These are phyloP conservation scores for Cryphonectria parasitica DNA, from an alignment of 2,329 filamentous ascomycete genomes.

Conservation along the genomic window DNA sequence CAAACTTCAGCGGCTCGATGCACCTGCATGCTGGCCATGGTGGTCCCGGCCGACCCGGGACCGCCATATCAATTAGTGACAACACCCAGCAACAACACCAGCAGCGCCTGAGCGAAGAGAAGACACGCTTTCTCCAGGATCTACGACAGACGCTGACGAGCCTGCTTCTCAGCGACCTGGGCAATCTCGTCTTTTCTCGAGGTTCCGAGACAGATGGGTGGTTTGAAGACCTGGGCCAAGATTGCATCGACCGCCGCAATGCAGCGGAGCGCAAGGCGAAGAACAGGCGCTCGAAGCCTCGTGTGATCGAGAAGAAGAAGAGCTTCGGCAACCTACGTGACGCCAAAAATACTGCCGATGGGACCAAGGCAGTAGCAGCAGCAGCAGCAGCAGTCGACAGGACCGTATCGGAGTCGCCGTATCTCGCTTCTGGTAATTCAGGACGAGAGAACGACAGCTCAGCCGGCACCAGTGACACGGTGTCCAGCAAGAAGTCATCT, in stretches of 20 bases:
- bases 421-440: not conserved
- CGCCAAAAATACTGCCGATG: conserved; percentile 47
- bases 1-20: conserved; percentile 57
- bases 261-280: conserved; percentile 54
- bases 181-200: conserved; percentile 80
- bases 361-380: conserved; percentile 39
- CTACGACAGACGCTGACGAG: conserved; percentile 81
- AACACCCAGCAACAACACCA: conserved; percentile 68
- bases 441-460: conserved; percentile 44
- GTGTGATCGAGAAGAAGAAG: conserved; percentile 66
- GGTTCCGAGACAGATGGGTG: conserved; percentile 93
- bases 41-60: conserved; percentile 60
- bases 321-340: conserved; percentile 68
- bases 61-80: conserved; percentile 69
- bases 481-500: conserved; percentile 38
- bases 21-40: conserved; percentile 52
- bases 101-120: conserved; percentile 67
- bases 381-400: conserved; percentile 31
- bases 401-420: conserved; percentile 33
- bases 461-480: conserved; percentile 43
- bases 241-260: conserved; percentile 67
- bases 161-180: conserved; percentile 85
- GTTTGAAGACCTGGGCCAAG: conserved; percentile 72
- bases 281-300: conserved; percentile 53
- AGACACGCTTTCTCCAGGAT: conserved; percentile 76